Base-by-base conservation (phyloP, 495 filamentous ascomycete species). In the Neurospora sp. region DNA sequence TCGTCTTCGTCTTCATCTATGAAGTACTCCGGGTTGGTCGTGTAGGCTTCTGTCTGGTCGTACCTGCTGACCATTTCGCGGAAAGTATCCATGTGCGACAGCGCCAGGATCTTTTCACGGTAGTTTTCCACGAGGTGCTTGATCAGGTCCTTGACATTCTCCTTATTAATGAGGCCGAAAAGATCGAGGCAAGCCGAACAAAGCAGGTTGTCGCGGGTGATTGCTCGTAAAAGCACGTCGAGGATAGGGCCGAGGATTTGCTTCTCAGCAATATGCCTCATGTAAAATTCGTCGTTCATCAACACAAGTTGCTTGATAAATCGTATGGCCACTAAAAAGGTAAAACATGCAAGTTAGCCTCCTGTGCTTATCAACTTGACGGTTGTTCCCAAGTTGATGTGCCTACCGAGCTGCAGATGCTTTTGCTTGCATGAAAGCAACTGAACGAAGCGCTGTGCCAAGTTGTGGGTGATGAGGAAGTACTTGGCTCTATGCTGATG, bases 151-250 rank as follows among this genome's bases (percentile, higher is more conserved):
- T 93, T 96, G 75, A 95, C 87, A 74, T 91, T 91, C 79, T 97
- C 93, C 77, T 90, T 89, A 78, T 90, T 93, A 75, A 99, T 93
- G 75, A 91, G 93, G 75, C 94, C 93, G 74, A 99, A 99, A 41
- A 99, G 88, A 78, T 99, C 96, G 16, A 98, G 86, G 81, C 93
- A 97, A n/a, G 94, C 95, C 16, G 94, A 97, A 77, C 96, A 96
- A 40, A 99, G 87, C 4, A 98, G 86, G 78, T 98, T 99, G 80
- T 99, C 94, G n/a, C 93, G 90, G 2, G 94, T 94, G 90, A 98
- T 94, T 3, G 96, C 97, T 76, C 93, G 89, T 74, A 91, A 87
- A 12, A 99, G 89, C 39, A 98, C 91, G 75, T 96, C 89, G 37
- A 99, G 87, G 70, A 98, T 95, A 2, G 94, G 90, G 17, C 90